These are phyloP conservation scores for Melocanna baccifera DNA, from an alignment of 176 grass and related monocot genomes.

Conservation along the genomic window DNA sequence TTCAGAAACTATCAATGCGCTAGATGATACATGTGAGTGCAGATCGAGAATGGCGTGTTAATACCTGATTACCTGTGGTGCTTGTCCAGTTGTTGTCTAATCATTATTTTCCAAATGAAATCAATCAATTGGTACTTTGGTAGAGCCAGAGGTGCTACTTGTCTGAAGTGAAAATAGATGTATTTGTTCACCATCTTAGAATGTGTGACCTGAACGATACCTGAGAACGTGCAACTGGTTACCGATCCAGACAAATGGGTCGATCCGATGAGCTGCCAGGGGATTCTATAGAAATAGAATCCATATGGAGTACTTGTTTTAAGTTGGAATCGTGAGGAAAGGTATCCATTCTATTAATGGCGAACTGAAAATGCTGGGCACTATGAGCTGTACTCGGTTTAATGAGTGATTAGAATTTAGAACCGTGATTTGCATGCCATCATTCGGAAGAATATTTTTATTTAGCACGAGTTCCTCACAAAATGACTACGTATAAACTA, in stretches of 20 bases:
- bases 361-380: background rate
- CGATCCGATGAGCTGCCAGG: background rate
- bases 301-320: background rate
- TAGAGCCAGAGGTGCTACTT: background rate
- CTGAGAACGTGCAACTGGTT: background rate
- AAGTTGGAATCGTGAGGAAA: too few relatives aligned
- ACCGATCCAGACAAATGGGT: background rate
- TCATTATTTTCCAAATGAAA: background rate
- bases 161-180: background rate
- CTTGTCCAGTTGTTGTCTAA: background rate
- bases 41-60: background rate
- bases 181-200: background rate
- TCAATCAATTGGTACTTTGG: background rate
- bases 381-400: background rate
- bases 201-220: background rate
- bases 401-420: background rate
- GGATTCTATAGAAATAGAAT: background rate
- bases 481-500: background rate
- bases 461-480: background rate
- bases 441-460: background rate
- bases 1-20: too few relatives aligned
- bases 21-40: background rate
- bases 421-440: background rate
- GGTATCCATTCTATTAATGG: too few relatives aligned
- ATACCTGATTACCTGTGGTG: background rate